Evolutionary conservation across 306 rosid species (phyloP).

Genomic region (Dryas alaskensis): DNA sequence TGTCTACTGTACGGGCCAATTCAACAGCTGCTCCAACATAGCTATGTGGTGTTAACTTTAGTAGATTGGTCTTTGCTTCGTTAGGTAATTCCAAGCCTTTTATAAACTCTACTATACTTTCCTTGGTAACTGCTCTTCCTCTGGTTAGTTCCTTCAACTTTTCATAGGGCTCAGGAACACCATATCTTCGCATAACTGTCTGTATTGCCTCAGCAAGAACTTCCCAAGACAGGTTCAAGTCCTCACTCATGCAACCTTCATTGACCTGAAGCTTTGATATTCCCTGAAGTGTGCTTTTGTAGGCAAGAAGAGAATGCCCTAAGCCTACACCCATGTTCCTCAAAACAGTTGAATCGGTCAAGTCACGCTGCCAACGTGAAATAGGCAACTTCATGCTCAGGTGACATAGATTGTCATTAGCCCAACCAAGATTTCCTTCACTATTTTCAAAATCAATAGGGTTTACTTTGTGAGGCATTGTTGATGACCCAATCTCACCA

Average conservation of each 20-base stretch:
- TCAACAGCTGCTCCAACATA: constrained; percentile 81
- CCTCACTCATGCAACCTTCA: constrained; percentile 65
- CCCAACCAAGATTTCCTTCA: constrained; percentile 88
- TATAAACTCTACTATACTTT: constrained; percentile 70
- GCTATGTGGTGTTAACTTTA: constrained; percentile 56
- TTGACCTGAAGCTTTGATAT: constrained; percentile 78
- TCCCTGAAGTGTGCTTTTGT: constrained; percentile 72
- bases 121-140: constrained; percentile 75
- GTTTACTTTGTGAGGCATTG: constrained; percentile 97
- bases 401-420: constrained; percentile 67
- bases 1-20: constrained; percentile 62
- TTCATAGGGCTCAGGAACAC: constrained; percentile 90
- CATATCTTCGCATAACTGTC: constrained; percentile 92
- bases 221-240: constrained; percentile 84
- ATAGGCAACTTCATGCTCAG: constrained; percentile 81
- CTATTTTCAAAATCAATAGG: constrained; percentile 97
- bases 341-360: constrained; percentile 77
- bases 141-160: constrained; percentile 83
- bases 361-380: constrained; percentile 51
- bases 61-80: too few species aligned
- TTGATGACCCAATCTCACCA: constrained; percentile 41
- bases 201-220: constrained; percentile 97
- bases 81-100: constrained; percentile 68
- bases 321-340: constrained; percentile 76
- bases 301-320: constrained; percentile 80